Conservation (phyloP, 257 asterid species). For the Gardenia jasminoides region DNA sequence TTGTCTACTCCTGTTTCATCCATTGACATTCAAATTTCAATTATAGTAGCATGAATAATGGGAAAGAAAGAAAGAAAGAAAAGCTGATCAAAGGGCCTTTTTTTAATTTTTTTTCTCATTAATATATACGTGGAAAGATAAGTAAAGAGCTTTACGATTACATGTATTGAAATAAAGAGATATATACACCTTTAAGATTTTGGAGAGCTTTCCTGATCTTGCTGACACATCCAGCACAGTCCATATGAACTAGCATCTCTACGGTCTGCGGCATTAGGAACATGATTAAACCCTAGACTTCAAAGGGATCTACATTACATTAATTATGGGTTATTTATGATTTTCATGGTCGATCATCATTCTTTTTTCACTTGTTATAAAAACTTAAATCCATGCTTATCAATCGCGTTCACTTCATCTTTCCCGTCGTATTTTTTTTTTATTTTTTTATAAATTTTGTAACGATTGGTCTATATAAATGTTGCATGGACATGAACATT, state of each 20-base stretch:
- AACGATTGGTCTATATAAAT: no score
- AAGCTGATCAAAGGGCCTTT: not conserved
- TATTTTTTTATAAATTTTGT: no score
- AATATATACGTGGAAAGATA: not conserved
- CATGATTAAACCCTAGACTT: not conserved
- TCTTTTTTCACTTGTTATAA: no score
- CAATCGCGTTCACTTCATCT: no score
- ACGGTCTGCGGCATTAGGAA: slow-evolving; percentile 34
- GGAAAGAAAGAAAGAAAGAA: not conserved
- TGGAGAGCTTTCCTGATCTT: slow-evolving; percentile 60
- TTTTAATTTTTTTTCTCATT: no score
- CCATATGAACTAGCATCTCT: slow-evolving; percentile 77
- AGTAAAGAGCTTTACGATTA: not conserved
- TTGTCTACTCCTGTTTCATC: slow-evolving; percentile 50
- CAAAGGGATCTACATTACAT: no score
- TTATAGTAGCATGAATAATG: not conserved
- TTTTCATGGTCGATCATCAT: no score
- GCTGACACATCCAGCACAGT: slow-evolving; percentile 70
- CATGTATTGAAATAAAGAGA: not conserved
- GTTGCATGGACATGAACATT: no score
- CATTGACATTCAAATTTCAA: not conserved
- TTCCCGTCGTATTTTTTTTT: no score
- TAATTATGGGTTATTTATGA: no score
- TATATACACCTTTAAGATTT: slow-evolving; percentile 42
- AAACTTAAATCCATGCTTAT: no score